Evolutionary conservation across 192 early-diverging fungal species (phyloP), one percentile per base, ranked within the genome.

Genomic region (Backusella psychrophila): DNA sequence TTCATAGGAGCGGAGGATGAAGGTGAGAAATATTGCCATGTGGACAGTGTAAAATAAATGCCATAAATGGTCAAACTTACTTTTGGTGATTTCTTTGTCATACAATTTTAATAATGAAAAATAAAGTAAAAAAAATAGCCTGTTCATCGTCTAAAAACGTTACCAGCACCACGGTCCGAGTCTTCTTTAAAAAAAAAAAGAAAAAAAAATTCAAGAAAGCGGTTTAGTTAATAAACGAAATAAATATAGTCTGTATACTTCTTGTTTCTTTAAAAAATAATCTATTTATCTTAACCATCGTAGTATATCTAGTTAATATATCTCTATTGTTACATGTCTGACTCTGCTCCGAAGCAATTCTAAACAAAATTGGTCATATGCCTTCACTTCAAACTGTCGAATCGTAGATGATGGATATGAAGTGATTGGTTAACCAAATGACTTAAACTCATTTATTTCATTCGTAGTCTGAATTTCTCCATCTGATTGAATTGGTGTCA

Each of bases 31-130:
- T 21, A 56, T 23, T 21, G 53, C 53, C 53, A 56, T 56, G 53
- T 56, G 53, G 53, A 56, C 53, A 56, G 53, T 21, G n/a, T 56
- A 56, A 26, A 56, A 56, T 56, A 56, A 56, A 56, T 56, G n/a
- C 53, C 53, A 56, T 56, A 56, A 56, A 56, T 23, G 21, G 53
- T n/a, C 21, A 56, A 56, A 56, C 53, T 21, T 56, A 12, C 53
- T 56, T 56, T 56, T 56, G 53, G n/a, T 11, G 53, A 56, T 56
- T 39, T 39, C 19, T n/a, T 56, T 56, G 53, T 56, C 53, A 56
- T 56, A 56, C 53, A 56, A 21, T 21, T 56, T 56, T 8, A 56
- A 23, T 21, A 56, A 7, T 21, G n/a, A 56, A 21, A 56, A 39
- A 39, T 38, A 11, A 11, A 39, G 42, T 44, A 17, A 23, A 56